Conservation (phyloP, 176 grass and related monocot genomes). For the Olyra latifolia region DNA sequence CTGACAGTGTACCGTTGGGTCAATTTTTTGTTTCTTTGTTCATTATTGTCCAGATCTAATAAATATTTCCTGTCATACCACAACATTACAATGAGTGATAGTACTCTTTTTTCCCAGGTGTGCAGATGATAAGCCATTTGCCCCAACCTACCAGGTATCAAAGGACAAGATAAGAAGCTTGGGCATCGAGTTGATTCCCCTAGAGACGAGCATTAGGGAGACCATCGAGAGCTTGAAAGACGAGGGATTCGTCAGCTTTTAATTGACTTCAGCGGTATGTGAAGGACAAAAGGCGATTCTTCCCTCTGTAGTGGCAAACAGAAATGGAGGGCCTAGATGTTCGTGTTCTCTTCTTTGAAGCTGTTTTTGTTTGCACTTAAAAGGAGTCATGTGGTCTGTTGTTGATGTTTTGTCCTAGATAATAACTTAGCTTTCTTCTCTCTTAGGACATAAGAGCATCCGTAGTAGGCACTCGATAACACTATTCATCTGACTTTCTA, state of each 20-base stretch:
- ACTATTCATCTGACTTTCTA: too few species aligned
- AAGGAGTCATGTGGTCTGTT: too few species aligned
- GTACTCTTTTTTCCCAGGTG: conserved; percentile 35
- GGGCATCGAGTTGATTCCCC: conserved; percentile 42
- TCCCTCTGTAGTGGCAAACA: not conserved
- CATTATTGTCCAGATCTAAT: not conserved
- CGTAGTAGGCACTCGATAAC: too few species aligned
- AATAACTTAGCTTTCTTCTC: too few species aligned
- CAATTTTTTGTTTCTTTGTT: not conserved
- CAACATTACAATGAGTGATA: not conserved
- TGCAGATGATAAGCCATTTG: conserved; percentile 54
- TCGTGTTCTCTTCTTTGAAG: too few species aligned
- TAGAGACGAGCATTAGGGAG: conserved; percentile 51
- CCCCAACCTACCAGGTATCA: conserved; percentile 53
- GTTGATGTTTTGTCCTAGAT: too few species aligned
- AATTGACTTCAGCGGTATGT: not conserved
- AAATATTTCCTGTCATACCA: not conserved
- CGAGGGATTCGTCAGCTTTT: conserved; percentile 52
- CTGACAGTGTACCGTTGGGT: not conserved
- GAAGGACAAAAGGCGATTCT: not conserved
- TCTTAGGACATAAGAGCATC: too few species aligned
- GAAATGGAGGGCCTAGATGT: too few species aligned
- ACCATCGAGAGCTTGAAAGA: conserved; percentile 67
- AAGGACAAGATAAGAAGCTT: conserved; percentile 59
- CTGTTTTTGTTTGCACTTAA: too few species aligned